phyloP scores from a whole-genome alignment of 2,329 filamentous ascomycete species.

The Pyrenochaeta sp. region DNA sequence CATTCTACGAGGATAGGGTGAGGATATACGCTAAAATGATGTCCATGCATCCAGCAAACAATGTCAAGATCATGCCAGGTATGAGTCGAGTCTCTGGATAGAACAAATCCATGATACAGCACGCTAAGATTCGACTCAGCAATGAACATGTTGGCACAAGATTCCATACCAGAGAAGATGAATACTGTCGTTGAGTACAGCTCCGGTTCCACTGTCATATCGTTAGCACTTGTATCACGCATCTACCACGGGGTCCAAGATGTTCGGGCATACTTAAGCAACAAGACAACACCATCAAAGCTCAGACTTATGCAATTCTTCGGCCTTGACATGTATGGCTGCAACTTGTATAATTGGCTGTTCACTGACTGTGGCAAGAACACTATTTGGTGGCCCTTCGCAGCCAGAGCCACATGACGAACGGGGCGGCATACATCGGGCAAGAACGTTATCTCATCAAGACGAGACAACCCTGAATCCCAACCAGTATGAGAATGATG shows the following conservation, averaged over 20 bases:
- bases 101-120: too few species aligned
- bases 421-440: conserved; percentile 28
- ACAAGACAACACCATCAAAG: conserved; percentile 28
- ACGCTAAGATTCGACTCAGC: conserved; percentile 3
- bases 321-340: conserved; percentile 28
- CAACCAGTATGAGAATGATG: conserved; percentile 65
- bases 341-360: neutral
- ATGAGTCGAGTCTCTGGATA: too few species aligned
- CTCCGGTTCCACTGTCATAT: conserved; percentile 32
- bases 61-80: conserved; percentile 71
- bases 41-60: conserved; percentile 70
- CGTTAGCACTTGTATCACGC: conserved; percentile 27
- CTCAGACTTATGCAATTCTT: conserved; percentile 32
- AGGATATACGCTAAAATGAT: conserved; percentile 73
- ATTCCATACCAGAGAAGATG: conserved; percentile 18
- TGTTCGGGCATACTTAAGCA: conserved; percentile 26
- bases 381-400: conserved; percentile 63
- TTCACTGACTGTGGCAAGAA: conserved; percentile 6
- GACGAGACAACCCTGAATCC: conserved; percentile 60
- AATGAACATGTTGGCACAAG: conserved; percentile 28
- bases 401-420: conserved; percentile 29
- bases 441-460: conserved; percentile 32
- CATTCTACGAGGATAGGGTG: conserved; percentile 65
- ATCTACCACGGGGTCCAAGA: conserved; percentile 29
- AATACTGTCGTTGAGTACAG: conserved; percentile 31